Conservation (phyloP, 495 filamentous ascomycete species). For the Annulohypoxylon nitens region DNA sequence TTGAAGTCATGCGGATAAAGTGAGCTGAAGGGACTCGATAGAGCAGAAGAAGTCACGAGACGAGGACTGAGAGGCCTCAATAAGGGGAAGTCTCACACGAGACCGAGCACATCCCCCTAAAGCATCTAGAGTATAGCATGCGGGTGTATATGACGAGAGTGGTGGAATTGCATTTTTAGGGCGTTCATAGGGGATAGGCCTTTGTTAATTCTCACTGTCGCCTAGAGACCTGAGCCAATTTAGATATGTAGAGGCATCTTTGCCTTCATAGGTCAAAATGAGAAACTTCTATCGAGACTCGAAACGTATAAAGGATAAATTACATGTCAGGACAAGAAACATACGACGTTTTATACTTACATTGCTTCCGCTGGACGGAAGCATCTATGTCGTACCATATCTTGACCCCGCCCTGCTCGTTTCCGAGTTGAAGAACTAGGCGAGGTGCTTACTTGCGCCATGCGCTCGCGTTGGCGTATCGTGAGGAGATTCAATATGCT, state of each 20-base stretch:
- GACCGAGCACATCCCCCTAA: background rate
- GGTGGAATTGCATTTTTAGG: slow-evolving; percentile 39
- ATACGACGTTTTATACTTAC: background rate
- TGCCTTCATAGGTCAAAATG: slow-evolving; percentile 7
- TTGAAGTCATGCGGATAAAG: background rate
- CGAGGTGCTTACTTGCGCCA: slow-evolving; percentile 25
- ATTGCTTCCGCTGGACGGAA: background rate
- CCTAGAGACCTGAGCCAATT: background rate
- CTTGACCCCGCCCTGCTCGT: slow-evolving; percentile 17
- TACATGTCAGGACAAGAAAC: background rate
- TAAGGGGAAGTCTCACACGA: background rate
- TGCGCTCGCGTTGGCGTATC: background rate
- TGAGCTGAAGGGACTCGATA: background rate
- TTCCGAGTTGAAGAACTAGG: background rate
- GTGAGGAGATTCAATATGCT: background rate
- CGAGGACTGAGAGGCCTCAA: background rate
- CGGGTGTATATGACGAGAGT: slow-evolving; percentile 14
- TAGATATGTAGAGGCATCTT: slow-evolving; percentile 13
- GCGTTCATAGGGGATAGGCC: slow-evolving; percentile 18
- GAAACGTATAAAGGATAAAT: background rate
- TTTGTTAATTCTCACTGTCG: slow-evolving; percentile 13
- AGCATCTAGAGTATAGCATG: slow-evolving; percentile 5
- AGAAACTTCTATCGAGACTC: background rate
- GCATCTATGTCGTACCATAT: background rate
- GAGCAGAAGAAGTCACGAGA: background rate